Evolutionary conservation across 2,329 filamentous ascomycete species (phyloP), one percentile per base, ranked within the genome.

Genomic region (Epichloe bromicola): DNA sequence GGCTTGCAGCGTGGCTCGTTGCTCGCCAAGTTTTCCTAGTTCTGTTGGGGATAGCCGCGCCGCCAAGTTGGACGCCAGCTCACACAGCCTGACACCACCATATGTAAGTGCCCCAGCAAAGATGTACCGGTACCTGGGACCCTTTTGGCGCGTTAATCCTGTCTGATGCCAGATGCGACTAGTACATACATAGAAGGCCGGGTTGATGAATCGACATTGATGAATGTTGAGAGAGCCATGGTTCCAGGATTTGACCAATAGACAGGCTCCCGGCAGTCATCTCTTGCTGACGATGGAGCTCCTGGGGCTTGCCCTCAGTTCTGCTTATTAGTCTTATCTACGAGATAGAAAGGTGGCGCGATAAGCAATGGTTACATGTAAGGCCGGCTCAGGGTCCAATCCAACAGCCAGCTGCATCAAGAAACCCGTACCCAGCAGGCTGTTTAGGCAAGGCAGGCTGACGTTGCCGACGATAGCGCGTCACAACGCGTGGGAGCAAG

Each of bases 31-130:
- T 45, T 53, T 58, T 60, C 69, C 67, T 65, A 65, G 66, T 67
- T 68, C 64, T 69, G 64, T 70, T 72, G 68, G 68, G 69, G 69
- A 69, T 63, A 45, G 51, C 45, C 43, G 44, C 48, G 23, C 34
- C 54, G 55, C 57, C 58, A 42, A 42, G 46, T 53, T 53, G 54
- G 36, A 39, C 34, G 17, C 30, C 26, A 37, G 30, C 40, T 23
- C 40, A 48, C 40, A 48, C 34, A 48, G 34, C 17, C 34, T 11
- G 30, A 11, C n/a, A 20, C 12, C 11, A 26, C 26, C 11, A 10
- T 8, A 30, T n/a, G n/a, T n/a, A n/a, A 11, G 30, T 30, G 10
- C 3, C 30, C 30, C 30, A 11, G 30, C 8, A 30, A 30, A 30
- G 17, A 30, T 39, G 48, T 51, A 41, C 50, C 50, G 23, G 39